Base-by-base conservation (phyloP, 768 basidiomycete genomes). In the Mycena galopus region DNA sequence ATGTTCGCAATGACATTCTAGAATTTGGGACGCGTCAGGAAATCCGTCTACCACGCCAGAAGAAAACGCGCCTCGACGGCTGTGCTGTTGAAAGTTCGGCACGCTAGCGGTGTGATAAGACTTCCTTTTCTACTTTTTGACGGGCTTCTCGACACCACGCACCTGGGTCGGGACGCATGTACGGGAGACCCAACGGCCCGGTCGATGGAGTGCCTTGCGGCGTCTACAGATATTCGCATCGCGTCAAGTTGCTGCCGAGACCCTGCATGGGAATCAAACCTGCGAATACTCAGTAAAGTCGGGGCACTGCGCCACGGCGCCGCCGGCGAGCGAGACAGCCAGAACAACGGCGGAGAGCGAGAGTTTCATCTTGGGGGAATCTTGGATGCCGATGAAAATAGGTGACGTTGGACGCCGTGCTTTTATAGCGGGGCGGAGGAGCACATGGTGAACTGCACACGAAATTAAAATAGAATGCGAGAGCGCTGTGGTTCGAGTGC, bases 221-320 rank as follows among this genome's bases (percentile, higher is more conserved):
- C n/a, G n/a, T n/a, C n/a, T n/a, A n/a, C n/a, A n/a, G n/a, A n/a
- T n/a, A n/a, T n/a, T n/a, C n/a, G n/a, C n/a, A n/a, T n/a, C n/a
- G n/a, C n/a, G n/a, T n/a, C n/a, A n/a, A n/a, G n/a, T n/a, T n/a
- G n/a, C n/a, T n/a, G n/a, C n/a, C n/a, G n/a, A n/a, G n/a, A n/a
- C n/a, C n/a, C n/a, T n/a, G n/a, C n/a, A n/a, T n/a, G n/a, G n/a
- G 23, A 17, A n/a, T 9, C 37, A 23, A 5, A 73, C 72, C 72
- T 70, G 63, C 10, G 72, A 53, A n/a, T 51, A 73, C 5, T 65
- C 27, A 35, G 88, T 85, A 71, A 81, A 89, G 77, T 88, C 86
- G 23, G 86, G 87, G 66, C 88, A 89, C 68, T 83, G 79, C 23
- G 80, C 81, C 9, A 74, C 71, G 21, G 71, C 74, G 39, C 62